phyloP scores from a whole-genome alignment of 2,329 filamentous ascomycete species.

The Thielaviopsis cerberus region DNA sequence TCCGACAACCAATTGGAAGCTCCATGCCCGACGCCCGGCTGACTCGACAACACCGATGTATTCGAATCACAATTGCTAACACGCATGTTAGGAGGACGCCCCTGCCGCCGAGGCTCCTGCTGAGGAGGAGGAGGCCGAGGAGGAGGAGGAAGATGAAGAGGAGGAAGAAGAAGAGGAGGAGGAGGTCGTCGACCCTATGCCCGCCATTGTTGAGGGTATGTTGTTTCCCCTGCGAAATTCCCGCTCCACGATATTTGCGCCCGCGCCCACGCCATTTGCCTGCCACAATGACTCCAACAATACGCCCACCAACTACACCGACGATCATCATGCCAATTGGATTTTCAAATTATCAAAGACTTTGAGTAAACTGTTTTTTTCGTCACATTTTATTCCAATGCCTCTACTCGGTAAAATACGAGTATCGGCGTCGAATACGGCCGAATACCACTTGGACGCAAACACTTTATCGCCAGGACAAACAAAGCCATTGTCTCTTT shows the following conservation, averaged over 20 bases:
- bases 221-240: conserved; percentile 10
- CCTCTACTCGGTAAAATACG: neutral
- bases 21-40: neutral
- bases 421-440: neutral
- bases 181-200: conserved; percentile 74
- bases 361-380: no score
- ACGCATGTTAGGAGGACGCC: conserved; percentile 18
- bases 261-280: neutral
- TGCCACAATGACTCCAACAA: neutral
- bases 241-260: conserved; percentile 7
- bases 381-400: no score
- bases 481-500: neutral
- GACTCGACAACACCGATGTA: neutral
- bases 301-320: neutral
- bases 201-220: conserved; percentile 80
- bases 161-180: conserved; percentile 64
- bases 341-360: neutral
- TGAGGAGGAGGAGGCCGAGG: conserved; percentile 26
- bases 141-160: conserved; percentile 42
- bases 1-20: neutral
- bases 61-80: conserved; percentile 13
- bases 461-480: neutral
- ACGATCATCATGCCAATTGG: neutral
- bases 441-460: neutral
- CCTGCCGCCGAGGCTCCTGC: conserved; percentile 16